phyloP scores from a whole-genome alignment of 23 red algal species.

The Pyropia yezoensis region DNA sequence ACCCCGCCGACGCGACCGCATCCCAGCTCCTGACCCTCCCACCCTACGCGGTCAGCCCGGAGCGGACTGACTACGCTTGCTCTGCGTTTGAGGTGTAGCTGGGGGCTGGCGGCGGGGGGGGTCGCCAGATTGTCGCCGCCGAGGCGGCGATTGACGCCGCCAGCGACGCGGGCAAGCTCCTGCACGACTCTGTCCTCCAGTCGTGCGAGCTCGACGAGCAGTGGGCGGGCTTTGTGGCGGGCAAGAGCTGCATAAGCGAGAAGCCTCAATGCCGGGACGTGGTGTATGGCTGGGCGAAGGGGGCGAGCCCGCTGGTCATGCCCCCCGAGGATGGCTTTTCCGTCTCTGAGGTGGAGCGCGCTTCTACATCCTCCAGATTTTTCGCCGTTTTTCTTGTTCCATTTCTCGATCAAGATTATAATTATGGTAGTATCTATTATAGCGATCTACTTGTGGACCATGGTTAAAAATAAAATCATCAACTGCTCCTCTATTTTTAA shows the following conservation, averaged over 20 bases:
- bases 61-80: constrained; percentile 25
- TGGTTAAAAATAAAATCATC: too few species aligned
- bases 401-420: too few species aligned
- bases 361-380: constrained; percentile 30
- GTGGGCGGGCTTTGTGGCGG: not conserved
- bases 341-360: constrained; percentile 1
- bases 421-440: too few species aligned
- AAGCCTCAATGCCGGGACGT: constrained; percentile 20
- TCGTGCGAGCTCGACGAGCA: constrained; percentile 13
- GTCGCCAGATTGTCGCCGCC: constrained; percentile 37
- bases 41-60: constrained; percentile 7
- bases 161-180: not conserved
- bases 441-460: too few species aligned
- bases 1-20: constrained; percentile 17
- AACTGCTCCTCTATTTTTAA: too few species aligned
- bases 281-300: constrained; percentile 19
- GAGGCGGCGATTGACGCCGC: constrained; percentile 30
- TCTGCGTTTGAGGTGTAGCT: constrained; percentile 3
- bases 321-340: constrained; percentile 34
- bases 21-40: constrained; percentile 4
- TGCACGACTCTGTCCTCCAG: constrained; percentile 34
- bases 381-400: too few species aligned
- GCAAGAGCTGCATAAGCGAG: not conserved
- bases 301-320: not conserved
- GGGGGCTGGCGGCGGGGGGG: not conserved